Conservation (phyloP, 495 filamentous ascomycete genomes). For the Astrothelium subdiscretum region DNA sequence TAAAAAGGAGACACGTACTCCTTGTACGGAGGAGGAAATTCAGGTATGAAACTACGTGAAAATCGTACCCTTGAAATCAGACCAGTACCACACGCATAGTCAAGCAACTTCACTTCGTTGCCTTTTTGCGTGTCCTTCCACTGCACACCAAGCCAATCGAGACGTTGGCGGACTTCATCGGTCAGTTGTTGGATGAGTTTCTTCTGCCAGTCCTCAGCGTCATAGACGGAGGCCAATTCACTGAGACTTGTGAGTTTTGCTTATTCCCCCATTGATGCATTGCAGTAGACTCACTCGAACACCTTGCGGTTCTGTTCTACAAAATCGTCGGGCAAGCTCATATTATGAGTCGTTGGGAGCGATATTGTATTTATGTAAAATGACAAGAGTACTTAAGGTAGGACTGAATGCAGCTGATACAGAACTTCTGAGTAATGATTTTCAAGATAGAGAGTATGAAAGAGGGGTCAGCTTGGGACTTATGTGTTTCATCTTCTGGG, state of each 20-base stretch:
- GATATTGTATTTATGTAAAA: no score
- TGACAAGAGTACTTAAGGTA: no score
- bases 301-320: constrained; percentile 41
- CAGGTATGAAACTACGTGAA: constrained; percentile 36
- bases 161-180: constrained; percentile 37
- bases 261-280: not conserved
- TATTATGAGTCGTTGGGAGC: no score
- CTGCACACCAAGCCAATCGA: constrained; percentile 51
- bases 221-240: constrained; percentile 35
- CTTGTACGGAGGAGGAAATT: constrained; percentile 53
- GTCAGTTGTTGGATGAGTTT: constrained; percentile 26
- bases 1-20: no score
- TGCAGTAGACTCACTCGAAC: constrained; percentile 38
- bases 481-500: not conserved
- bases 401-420: no score
- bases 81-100: constrained; percentile 70
- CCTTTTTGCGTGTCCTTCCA: constrained; percentile 31
- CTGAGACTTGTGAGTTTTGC: constrained; percentile 25
- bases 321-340: constrained; percentile 11
- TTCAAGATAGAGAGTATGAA: no score
- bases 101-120: constrained; percentile 46
- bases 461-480: no score
- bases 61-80: constrained; percentile 50
- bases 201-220: constrained; percentile 31
- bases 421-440: no score